These are phyloP conservation scores for Botryotinia convoluta DNA, from an alignment of 2,329 filamentous ascomycete genomes.

Conservation along the genomic window DNA sequence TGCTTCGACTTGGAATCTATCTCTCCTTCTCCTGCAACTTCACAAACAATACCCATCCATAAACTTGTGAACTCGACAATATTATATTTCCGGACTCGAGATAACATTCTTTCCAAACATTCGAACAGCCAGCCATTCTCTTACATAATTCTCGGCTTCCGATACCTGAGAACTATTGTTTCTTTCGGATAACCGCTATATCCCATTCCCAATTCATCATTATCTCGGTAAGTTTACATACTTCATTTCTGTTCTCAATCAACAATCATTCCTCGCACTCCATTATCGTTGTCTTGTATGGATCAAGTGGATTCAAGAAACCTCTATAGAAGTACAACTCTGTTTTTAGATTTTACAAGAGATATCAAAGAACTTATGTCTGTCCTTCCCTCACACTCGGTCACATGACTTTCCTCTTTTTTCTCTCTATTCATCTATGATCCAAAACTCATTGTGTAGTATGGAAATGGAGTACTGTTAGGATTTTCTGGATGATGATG, in stretches of 20 bases:
- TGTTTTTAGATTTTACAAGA: background rate
- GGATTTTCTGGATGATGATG: background rate
- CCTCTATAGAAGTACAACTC: background rate
- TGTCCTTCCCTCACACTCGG: background rate
- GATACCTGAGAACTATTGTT: background rate
- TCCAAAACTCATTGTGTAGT: background rate
- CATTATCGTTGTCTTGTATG: background rate
- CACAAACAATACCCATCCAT: background rate
- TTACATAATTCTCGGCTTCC: background rate
- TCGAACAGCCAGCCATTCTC: background rate
- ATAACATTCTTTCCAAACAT: background rate
- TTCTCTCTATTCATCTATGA: background rate
- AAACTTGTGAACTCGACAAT: background rate
- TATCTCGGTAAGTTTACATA: slow-evolving; percentile 10
- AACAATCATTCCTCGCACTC: background rate
- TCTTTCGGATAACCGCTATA: background rate
- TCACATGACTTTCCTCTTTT: background rate
- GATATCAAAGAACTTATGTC: background rate
- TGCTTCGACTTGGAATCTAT: background rate
- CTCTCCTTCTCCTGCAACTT: background rate
- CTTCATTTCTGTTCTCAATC: background rate
- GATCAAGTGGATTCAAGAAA: background rate
- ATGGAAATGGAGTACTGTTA: background rate
- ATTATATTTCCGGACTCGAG: background rate
- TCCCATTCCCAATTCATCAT: background rate